Conservation (phyloP, 345 rosid genomes). For the Ricinus communis region DNA sequence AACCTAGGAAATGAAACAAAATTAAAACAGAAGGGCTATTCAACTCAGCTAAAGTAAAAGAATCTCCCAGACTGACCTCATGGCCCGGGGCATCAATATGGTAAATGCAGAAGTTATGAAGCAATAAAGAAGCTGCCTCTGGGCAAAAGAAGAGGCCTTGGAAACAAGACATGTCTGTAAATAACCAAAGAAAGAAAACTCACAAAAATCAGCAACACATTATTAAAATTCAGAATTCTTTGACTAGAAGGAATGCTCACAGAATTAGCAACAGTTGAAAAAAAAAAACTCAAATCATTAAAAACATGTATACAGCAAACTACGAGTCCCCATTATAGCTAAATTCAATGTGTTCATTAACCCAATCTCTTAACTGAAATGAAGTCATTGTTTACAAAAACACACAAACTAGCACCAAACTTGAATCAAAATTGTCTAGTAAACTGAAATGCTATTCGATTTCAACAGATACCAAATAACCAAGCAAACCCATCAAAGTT, state of each 20-base stretch:
- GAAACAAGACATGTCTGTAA: slow-evolving; percentile 52
- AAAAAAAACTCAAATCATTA: neutral
- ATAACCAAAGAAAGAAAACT: slow-evolving; percentile 4
- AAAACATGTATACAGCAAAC: neutral
- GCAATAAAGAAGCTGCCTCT: slow-evolving; percentile 56
- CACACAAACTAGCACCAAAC: neutral
- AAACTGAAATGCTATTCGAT: neutral
- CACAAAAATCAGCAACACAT: slow-evolving; percentile 3
- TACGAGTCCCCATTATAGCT: neutral
- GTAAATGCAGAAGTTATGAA: slow-evolving; percentile 62
- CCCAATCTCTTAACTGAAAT: neutral
- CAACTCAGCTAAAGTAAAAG: neutral
- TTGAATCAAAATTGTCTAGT: neutral
- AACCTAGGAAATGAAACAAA: neutral
- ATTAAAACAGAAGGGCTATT: neutral
- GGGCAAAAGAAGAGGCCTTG: slow-evolving; percentile 54
- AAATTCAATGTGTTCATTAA: neutral
- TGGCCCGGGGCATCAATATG: slow-evolving; percentile 74
- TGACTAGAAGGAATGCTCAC: too few relatives aligned
- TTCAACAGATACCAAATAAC: neutral
- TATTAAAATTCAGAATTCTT: neutral
- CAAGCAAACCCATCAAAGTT: slow-evolving; percentile 6
- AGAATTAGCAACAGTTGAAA: too few relatives aligned
- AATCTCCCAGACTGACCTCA: slow-evolving; percentile 47
- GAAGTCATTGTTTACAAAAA: neutral